Base-by-base conservation (phyloP, 768 basidiomycete species). In the Trametes meyenii region DNA sequence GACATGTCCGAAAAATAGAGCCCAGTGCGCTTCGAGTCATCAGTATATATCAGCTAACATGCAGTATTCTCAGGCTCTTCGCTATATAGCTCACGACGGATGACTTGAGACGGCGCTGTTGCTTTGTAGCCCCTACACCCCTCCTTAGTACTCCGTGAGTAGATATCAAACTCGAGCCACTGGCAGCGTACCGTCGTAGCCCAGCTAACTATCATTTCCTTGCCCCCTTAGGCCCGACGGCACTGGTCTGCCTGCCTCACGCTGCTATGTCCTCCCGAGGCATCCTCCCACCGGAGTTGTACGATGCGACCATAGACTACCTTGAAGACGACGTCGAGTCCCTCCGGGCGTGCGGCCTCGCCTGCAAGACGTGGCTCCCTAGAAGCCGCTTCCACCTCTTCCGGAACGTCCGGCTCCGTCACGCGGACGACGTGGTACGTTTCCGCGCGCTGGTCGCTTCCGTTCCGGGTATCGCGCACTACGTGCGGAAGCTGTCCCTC, bases 221-320 rank as follows among this genome's bases (percentile, higher is more conserved):
- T n/a, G n/a, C n/a, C n/a, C 21, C 11, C 11, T 5, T 17, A 58
- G 48, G 21, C 16, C 11, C 36, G 40, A 50, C 58, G 58, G 49
- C 26, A 51, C 39, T 33, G 14, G 12, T 21, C 24, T 33, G 50
- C n/a, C 21, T 29, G 35, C 46, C 44, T 42, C 3, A 10, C 11
- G 14, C 45, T 35, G 54, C 55, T 36, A 43, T 43, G 21, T 44
- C 29, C 23, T 23, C 45, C 26, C 62, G 29, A 42, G 38, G 23
- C n/a, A 48, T 48, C n/a, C 65, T 72, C 44, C 71, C 71, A 7
- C 67, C 66, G 14, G 72, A 73, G 66, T 68, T 73, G 56, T 57
- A 62, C 33, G 70, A 71, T 58, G 59, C 66, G 65, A 63, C 68
- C 40, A 68, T 73, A 57, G 72, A 73, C 64, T 64, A 69, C 58